These are phyloP conservation scores for Aspergillus brasiliensis DNA, from an alignment of 2,329 filamentous ascomycete species.

Conservation along the genomic window DNA sequence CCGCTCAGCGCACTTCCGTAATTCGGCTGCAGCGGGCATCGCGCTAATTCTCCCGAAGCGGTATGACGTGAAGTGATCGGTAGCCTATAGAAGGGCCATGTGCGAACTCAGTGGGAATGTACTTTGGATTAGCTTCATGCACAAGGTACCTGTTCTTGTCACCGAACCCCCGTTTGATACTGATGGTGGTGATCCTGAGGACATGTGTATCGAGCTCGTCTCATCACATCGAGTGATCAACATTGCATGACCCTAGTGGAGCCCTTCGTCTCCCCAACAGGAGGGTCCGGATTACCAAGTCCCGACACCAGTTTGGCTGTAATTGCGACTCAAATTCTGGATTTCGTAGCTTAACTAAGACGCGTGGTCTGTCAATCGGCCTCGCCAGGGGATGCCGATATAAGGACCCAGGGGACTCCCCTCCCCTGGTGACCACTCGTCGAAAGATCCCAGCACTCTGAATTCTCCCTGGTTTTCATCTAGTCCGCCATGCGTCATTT, in stretches of 20 bases:
- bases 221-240: neutral
- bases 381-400: neutral
- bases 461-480: neutral
- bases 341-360: conserved; percentile 6
- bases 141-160: neutral
- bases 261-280: neutral
- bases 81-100: neutral
- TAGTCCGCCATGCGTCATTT: neutral
- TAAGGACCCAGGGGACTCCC: neutral
- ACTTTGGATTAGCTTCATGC: neutral
- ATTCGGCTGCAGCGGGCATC: neutral
- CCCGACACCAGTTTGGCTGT: neutral
- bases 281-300: neutral
- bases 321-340: neutral
- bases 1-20: neutral
- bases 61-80: neutral
- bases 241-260: conserved; percentile 4
- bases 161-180: neutral
- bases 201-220: neutral
- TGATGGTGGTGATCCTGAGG: neutral
- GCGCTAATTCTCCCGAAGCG: neutral
- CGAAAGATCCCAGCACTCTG: no score
- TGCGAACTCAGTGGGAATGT: neutral
- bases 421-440: no score
- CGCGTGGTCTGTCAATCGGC: neutral